These are phyloP conservation scores for Colletotrichum sp. DNA, from an alignment of 2,329 filamentous ascomycete species.

Conservation along the genomic window DNA sequence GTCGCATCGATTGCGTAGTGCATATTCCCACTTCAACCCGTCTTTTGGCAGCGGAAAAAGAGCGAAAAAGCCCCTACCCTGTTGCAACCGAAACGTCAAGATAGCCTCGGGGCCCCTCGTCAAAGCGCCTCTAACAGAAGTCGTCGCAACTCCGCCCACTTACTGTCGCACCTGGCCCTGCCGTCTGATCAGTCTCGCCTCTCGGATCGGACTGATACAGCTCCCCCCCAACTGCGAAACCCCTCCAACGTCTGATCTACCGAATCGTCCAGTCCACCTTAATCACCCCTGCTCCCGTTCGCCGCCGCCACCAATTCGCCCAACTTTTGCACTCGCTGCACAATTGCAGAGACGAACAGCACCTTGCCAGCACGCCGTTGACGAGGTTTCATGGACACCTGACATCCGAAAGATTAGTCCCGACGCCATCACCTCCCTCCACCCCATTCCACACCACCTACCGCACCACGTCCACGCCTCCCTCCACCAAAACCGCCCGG, in stretches of 20 bases:
- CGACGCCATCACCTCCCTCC: not conserved
- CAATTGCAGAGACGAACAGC: slow-evolving; percentile 13
- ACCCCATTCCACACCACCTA: not conserved
- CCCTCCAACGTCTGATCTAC: slow-evolving; percentile 50
- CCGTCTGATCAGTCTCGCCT: slow-evolving; percentile 28
- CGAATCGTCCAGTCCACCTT: slow-evolving; percentile 9
- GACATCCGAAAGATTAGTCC: slow-evolving; percentile 35
- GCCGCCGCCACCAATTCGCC: slow-evolving; percentile 23
- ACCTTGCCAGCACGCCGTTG: slow-evolving; percentile 25
- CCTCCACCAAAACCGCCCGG: slow-evolving; percentile 1
- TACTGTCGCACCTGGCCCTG: slow-evolving; percentile 27
- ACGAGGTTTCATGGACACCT: slow-evolving; percentile 42
- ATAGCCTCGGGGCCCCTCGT: slow-evolving; percentile 36
- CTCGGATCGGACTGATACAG: slow-evolving; percentile 23
- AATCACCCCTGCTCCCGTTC: slow-evolving; percentile 8
- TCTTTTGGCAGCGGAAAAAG: not conserved
- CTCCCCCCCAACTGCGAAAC: slow-evolving; percentile 43
- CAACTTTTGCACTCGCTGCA: not conserved
- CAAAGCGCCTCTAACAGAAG: slow-evolving; percentile 48
- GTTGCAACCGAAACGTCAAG: slow-evolving; percentile 40
- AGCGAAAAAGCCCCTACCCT: slow-evolving; percentile 28
- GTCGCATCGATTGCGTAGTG: not conserved
- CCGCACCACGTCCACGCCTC: slow-evolving; percentile 3
- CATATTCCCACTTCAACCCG: not conserved
- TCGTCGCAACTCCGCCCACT: slow-evolving; percentile 45